Evolutionary conservation across 2,329 filamentous ascomycete genomes (phyloP).

Genomic region (Aspergillus sclerotialis): DNA sequence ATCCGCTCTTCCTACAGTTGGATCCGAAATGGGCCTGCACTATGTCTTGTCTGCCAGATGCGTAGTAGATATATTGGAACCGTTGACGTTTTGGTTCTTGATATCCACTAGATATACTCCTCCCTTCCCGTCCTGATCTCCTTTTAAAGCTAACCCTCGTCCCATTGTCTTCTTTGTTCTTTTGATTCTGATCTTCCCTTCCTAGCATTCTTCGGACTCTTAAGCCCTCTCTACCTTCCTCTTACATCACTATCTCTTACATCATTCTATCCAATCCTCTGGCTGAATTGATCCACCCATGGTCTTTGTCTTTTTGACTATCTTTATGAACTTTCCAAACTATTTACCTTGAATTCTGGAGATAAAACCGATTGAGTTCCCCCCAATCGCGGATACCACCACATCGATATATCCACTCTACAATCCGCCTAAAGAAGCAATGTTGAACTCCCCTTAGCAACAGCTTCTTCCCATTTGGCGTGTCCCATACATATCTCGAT

Average conservation of each 20-base stretch:
- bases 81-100: constrained; percentile 19
- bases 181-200: constrained; percentile 1
- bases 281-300: no score
- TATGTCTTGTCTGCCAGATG: constrained; percentile 17
- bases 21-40: constrained; percentile 28
- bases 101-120: not conserved
- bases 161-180: not conserved
- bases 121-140: constrained; percentile 4
- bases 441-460: constrained; percentile 16
- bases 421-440: constrained; percentile 9
- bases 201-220: constrained; percentile 2
- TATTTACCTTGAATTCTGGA: no score
- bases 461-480: constrained; percentile 9
- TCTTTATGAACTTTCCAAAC: no score
- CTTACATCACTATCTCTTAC: no score
- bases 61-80: no score
- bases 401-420: no score
- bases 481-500: constrained; percentile 16
- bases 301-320: no score
- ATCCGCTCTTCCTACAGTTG: constrained; percentile 26
- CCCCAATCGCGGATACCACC: no score
- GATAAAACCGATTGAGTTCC: no score
- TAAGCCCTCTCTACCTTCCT: no score
- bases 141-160: constrained; percentile 8
- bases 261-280: no score